Percentiles rank a stretch among this genome's conserved stretches.
These are phyloP conservation scores for Bipolaris bicolor DNA, from an alignment of 2,329 filamentous ascomycete genomes.

Conservation along the genomic window DNA sequence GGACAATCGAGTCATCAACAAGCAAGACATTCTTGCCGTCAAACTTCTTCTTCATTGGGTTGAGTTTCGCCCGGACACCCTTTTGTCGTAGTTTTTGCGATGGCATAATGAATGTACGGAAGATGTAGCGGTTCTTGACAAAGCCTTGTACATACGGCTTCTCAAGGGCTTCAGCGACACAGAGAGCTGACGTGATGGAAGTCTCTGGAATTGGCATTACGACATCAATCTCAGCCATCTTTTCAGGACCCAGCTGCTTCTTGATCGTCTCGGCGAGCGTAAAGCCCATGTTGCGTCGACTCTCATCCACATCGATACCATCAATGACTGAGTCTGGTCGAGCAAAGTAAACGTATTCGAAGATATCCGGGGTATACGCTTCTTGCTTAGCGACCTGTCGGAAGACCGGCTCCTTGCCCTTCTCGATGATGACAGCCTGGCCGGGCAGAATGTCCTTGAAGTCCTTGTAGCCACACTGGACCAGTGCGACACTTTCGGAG, in stretches of 20 bases:
- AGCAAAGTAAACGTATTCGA: slow-evolving; percentile 88
- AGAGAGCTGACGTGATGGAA: slow-evolving; percentile 78
- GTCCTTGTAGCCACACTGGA: slow-evolving; percentile 78
- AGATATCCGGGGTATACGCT: slow-evolving; percentile 82
- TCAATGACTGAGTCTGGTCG: slow-evolving; percentile 83
- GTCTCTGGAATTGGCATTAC: slow-evolving; percentile 88
- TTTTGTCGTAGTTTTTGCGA: slow-evolving; percentile 81
- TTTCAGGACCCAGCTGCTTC: slow-evolving; percentile 69
- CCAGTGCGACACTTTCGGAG: slow-evolving; percentile 83
- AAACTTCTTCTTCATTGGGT: slow-evolving; percentile 85
- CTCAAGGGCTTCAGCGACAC: slow-evolving; percentile 74
- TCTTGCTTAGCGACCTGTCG: slow-evolving; percentile 72
- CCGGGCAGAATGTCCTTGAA: slow-evolving; percentile 81
- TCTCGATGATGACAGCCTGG: slow-evolving; percentile 83
- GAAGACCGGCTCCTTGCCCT: slow-evolving; percentile 76
- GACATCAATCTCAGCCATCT: slow-evolving; percentile 77
- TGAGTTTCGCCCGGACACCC: slow-evolving; percentile 87
- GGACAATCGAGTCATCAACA: slow-evolving; percentile 89
- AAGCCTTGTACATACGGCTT: slow-evolving; percentile 83
- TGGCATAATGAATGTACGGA: slow-evolving; percentile 86
- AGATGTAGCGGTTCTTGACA: slow-evolving; percentile 88
- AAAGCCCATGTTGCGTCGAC: slow-evolving; percentile 84
- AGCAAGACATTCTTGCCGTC: slow-evolving; percentile 78
- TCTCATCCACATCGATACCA: slow-evolving; percentile 84
- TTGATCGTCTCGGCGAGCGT: slow-evolving; percentile 77